Base-by-base conservation (phyloP, 305 asterid genomes). In the Rubia peregrina region DNA sequence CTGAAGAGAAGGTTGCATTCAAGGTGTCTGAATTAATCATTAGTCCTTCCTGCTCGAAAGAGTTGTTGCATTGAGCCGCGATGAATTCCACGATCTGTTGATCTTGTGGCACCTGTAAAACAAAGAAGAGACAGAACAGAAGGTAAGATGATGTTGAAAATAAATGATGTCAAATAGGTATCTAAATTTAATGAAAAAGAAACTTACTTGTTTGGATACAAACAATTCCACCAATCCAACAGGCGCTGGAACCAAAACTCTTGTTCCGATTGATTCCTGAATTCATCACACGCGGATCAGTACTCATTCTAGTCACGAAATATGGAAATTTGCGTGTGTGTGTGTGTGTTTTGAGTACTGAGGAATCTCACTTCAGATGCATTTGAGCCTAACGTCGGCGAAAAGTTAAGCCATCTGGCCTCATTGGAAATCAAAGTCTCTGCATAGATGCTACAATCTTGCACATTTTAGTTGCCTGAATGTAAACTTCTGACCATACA, bases 181-280 rank as follows among this genome's bases (percentile, higher is more conserved):
- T 1, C 19, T 26, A 56, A 55, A 56, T 30, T 60, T 42, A 53
- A 38, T 22, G 69, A 49, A 48, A 21, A 21, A 46, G 14, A 41
- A 81, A 53, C n/a, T 69, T 76, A 85, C 97, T 63, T 84, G 93
- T 78, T 89, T 85, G 9, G 84, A 80, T 12, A 77, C 83, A 68
- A 87, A 91, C 79, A 91, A 36, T 78, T 91, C 96, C 33, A 89
- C 75, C 65, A 91, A 63, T 77, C 96, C 97, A 46, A 84, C 74
- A 26, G 90, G 77, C 57, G 85, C 43, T 0, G 97, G 96, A 67
- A 87, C 69, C 83, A 91, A 76, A 72, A 83, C 91, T 33, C 89
- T 80, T 71, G 97, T 91, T 16, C 91, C 96, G 4, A 80, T 64
- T n/a, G 78, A 77, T 70, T 86, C 93, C 95, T 91, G 76, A 76